phyloP scores from a whole-genome alignment of 139 green algal species.

The Gonium pectorale region DNA sequence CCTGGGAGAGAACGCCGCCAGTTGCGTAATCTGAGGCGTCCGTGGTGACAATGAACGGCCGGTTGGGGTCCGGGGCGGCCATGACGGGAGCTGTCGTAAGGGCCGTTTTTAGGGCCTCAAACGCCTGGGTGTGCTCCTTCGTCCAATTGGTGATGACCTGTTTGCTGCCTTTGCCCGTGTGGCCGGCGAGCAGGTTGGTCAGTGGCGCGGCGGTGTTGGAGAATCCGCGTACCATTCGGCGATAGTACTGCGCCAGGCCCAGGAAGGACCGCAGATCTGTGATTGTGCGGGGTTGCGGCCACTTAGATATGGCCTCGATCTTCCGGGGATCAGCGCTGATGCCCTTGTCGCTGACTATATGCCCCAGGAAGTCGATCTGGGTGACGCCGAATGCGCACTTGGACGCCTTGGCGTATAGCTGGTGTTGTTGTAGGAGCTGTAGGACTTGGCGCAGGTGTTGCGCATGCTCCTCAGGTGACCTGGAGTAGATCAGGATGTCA shows the following conservation, averaged over 20 bases:
- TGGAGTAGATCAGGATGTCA: slow-evolving; percentile 61
- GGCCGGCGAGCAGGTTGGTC: slow-evolving; percentile 27
- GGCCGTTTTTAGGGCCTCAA: slow-evolving; percentile 17
- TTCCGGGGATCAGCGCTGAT: slow-evolving; percentile 11
- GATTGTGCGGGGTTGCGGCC: neutral
- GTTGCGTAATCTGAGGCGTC: slow-evolving; percentile 44
- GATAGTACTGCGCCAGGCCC: slow-evolving; percentile 56
- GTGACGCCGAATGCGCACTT: slow-evolving; percentile 60
- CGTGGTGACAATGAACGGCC: slow-evolving; percentile 36
- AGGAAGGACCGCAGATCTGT: slow-evolving; percentile 52
- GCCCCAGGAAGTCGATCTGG: slow-evolving; percentile 8
- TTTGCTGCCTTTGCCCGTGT: slow-evolving; percentile 10
- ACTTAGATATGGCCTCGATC: neutral
- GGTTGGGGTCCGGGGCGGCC: slow-evolving; percentile 11
- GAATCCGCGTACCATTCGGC: slow-evolving; percentile 46
- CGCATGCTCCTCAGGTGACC: slow-evolving; percentile 52
- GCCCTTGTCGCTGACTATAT: slow-evolving; percentile 13
- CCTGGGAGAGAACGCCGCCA: slow-evolving; percentile 54
- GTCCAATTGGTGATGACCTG: neutral
- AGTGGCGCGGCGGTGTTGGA: slow-evolving; percentile 41
- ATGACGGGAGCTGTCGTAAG: slow-evolving; percentile 40
- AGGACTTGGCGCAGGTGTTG: slow-evolving; percentile 55
- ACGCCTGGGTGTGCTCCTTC: neutral
- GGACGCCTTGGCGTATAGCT: slow-evolving; percentile 55
- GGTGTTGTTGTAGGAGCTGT: slow-evolving; percentile 47